A percentile compares a stretch with the other conserved stretches of the same genome.
These are phyloP conservation scores for Vaccinium vitisidaea DNA, from an alignment of 148 eudicot genomes.

Conservation along the genomic window DNA sequence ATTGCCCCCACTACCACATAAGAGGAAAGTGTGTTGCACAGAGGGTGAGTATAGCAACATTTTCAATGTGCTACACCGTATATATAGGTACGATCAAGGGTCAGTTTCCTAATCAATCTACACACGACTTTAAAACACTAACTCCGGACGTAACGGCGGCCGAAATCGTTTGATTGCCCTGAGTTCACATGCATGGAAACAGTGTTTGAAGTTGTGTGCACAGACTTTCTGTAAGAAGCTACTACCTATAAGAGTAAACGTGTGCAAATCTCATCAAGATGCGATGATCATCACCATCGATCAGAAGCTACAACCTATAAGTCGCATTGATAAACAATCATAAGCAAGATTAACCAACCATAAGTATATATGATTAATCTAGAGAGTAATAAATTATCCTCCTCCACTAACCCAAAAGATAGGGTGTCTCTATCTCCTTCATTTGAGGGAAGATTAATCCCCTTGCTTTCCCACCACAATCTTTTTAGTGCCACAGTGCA, in stretches of 20 bases:
- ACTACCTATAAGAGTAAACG: not conserved
- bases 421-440: conserved; percentile 1
- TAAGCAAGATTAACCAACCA: not conserved
- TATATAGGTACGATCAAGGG: not conserved
- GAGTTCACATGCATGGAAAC: too few species aligned
- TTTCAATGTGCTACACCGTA: not conserved
- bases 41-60: too few species aligned
- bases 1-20: not conserved
- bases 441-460: not conserved
- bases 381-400: not conserved
- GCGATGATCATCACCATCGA: not conserved
- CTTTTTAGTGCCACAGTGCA: conserved; percentile 12
- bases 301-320: not conserved
- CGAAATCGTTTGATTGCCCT: too few species aligned
- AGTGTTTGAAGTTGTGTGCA: too few species aligned
- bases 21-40: not conserved
- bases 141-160: too few species aligned
- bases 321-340: not conserved
- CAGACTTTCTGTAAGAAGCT: too few species aligned
- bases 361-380: not conserved
- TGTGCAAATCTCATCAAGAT: not conserved
- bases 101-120: not conserved
- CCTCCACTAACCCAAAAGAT: conserved; percentile 2
- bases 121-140: too few species aligned
- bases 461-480: conserved; percentile 10